Evolutionary conservation across 2,329 filamentous ascomycete genomes (phyloP), one percentile per base, ranked within the genome.

Genomic region (Thelonectria blattea): DNA sequence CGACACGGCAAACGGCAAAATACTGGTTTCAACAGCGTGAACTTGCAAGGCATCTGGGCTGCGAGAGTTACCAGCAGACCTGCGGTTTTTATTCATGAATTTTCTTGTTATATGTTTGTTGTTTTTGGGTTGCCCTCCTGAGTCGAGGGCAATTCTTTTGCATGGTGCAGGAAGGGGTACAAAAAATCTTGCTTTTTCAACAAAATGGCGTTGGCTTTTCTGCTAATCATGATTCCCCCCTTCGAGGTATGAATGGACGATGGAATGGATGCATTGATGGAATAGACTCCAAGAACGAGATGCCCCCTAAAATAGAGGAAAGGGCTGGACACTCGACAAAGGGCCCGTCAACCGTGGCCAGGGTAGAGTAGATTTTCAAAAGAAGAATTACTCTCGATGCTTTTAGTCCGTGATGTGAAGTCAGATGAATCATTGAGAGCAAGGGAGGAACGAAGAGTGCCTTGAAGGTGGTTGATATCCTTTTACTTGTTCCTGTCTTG

Each of bases 311-410:
- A 24, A 63, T 60, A 62, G 65, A 67, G 56, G 62, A 69, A 55
- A 52, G 65, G 61, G 63, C 65, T 62, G 51, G 58, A 59, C 58
- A 54, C 67, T 68, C 54, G 63, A 58, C 60, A 53, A 58, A 63
- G 61, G 71, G 73, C 76, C 76, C 78, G 77, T 80, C 78, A 80
- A 80, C 78, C 78, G 78, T 70, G 78, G 77, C 72, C 73, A 64
- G 68, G 68, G 68, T 65, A 71, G 67, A 70, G 68, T 70, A 64
- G 68, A 65, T 57, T 48, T 68, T 67, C 56, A 46, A 47, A 22
- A 68, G 60, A 60, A 57, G 58, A 56, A 51, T 58, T 63, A 56
- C 52, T 59, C 63, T 67, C 57, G 37, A 51, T 41, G 55, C 5
- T 50, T 14, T 51, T 14, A 15, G 15, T 20, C 27, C 27, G 8